Evolutionary conservation across 2,329 filamentous ascomycete species (phyloP), one percentile per base, ranked within the genome.

Genomic region (Colletotrichum abscissum): DNA sequence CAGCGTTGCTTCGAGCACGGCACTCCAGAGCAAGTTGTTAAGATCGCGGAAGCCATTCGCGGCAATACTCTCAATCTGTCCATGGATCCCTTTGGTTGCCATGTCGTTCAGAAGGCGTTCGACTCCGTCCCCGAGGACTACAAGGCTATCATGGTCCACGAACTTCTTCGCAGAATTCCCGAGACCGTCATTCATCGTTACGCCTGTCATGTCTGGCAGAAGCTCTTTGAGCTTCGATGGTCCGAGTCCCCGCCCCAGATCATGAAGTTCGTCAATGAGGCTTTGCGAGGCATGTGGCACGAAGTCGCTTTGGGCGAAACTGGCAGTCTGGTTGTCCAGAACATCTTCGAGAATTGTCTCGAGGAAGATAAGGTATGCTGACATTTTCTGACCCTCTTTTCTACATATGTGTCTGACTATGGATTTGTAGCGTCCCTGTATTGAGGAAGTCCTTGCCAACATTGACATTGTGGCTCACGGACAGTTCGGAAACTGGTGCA

Each of bases 401-500:
- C 9, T 4, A 6, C 4, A 22, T 49, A 9, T 16, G 12, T 28
- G 65, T 33, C 76, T 80, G 75, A 79, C 62, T 38, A 46, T 49
- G 33, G 60, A 38, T 63, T 67, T 75, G n/a, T 77, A 97, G 95
- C 95, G 97, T 73, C 95, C 95, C 58, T 98, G 97, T 80, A 97
- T 99, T 80, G 95, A 98, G 82, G 97, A 99, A 83, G 97, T 99
- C 52, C 90, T 99, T 69, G 91, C 90, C 74, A 98, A 97, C 81
- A 98, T 99, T 78, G 95, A 99, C 84, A 94, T 98, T 75, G 95
- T 99, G 79, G 94, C 97, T 72, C 96, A 98, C 81, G 97, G 97
- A 30, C 97, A 99, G 81, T 99, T 99, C 81, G 97, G 97, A 69
- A 99, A 99, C 82, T 99, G 97, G 97, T 99, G 97, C 86, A 98